A percentile compares a stretch with the other conserved stretches of the same genome.
phyloP scores from a whole-genome alignment of 345 rosid species.

The Populus alba region DNA sequence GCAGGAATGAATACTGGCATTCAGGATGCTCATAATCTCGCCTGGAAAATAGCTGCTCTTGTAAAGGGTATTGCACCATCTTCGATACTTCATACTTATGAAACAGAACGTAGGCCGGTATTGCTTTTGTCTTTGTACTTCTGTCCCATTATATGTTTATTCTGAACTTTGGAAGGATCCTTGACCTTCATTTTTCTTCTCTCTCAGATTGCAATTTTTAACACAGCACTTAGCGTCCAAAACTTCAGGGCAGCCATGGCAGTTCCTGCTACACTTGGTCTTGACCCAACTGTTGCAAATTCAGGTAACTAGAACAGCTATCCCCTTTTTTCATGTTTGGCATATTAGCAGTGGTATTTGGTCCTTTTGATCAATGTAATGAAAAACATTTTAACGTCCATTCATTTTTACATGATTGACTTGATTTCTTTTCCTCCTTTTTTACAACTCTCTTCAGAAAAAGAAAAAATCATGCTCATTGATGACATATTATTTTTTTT shows the following conservation, averaged over 20 bases:
- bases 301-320: slow-evolving; percentile 45
- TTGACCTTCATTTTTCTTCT: slow-evolving; percentile 21
- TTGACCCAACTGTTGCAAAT: slow-evolving; percentile 74
- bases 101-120: slow-evolving; percentile 89
- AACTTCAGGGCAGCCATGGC: slow-evolving; percentile 90
- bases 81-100: slow-evolving; percentile 69
- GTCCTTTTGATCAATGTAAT: not conserved
- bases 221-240: slow-evolving; percentile 78
- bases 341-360: not conserved
- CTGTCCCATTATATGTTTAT: slow-evolving; percentile 11
- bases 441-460: too few relatives aligned
- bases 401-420: not conserved
- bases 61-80: slow-evolving; percentile 57
- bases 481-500: slow-evolving; percentile 8
- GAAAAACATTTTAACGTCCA: not conserved
- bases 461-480: not conserved
- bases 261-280: slow-evolving; percentile 86
- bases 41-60: slow-evolving; percentile 86
- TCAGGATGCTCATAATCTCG: slow-evolving; percentile 95
- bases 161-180: slow-evolving; percentile 14
- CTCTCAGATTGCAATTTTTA: slow-evolving; percentile 68
- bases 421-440: not conserved
- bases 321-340: slow-evolving; percentile 15
- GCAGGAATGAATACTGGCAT: slow-evolving; percentile 98
- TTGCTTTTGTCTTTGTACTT: slow-evolving; percentile 20